Base-by-base conservation (phyloP, 164 flowering plant species). In the Liriodendron chinense region DNA sequence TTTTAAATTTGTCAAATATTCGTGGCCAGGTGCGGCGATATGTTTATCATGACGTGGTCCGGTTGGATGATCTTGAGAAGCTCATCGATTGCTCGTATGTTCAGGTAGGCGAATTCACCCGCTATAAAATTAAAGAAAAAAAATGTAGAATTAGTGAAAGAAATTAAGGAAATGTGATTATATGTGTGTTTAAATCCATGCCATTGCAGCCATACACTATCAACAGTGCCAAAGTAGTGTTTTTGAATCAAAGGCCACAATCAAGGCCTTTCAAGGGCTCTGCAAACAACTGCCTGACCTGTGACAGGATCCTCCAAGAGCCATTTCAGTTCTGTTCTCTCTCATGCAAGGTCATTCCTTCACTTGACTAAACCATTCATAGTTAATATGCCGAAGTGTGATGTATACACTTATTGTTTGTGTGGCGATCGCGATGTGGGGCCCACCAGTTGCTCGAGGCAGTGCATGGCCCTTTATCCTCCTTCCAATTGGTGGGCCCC, bases 1-100 rank as follows among this genome's bases (percentile, higher is more conserved):
- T 16, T 68, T 68, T 26, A 2, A 2, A 50, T 2, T 4, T 57
- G 16, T 28, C 53, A 8, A 72, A 9, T 34, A 22, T 47, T 49
- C 16, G 53, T 18, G n/a, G 1, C 43, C 76, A 93, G 98, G 94
- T 94, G 78, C 83, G 98, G 64, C 80, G 98, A 48, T 95, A 95
- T 64, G 96, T 94, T 7, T 95, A 95, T 81, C 93, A 95, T 64
- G 91, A 95, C 62, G 98, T 95, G 7, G 85, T 90, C 48, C 77
- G 98, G 77, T 80, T 91, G 91, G 91, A 86, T 43, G 98, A 95
- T 73, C 89, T 93, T 21, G 91, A 92, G 81, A 95, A 91, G 89
- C 89, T 93, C 78, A 89, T 95, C 3, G 94, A 95, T 76, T 95
- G 98, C 77, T 83, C 94, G 47, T 84, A 76, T 72, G 85, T 95